Percentiles rank a stretch among this genome's conserved stretches.
Conservation (phyloP, 108 stramenopile genomes). For the Pseudonitzschia multistriata region DNA sequence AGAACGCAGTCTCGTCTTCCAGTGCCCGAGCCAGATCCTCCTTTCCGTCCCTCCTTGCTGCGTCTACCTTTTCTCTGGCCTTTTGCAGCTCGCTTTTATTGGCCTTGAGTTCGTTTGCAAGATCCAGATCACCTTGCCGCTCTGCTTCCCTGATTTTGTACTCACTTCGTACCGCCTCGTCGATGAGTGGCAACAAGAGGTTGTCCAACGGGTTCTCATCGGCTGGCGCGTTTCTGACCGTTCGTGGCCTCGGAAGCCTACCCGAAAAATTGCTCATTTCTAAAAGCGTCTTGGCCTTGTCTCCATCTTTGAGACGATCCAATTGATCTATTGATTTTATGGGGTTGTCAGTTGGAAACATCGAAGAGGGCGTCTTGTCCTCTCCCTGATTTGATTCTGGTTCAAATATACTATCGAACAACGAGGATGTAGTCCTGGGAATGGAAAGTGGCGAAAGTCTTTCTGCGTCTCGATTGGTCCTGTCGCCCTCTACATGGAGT, state of each 20-base stretch:
- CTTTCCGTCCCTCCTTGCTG: conserved; percentile 49
- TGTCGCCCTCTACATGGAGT: conserved; percentile 63
- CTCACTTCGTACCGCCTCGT: conserved; percentile 78
- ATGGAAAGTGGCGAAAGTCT: conserved; percentile 51
- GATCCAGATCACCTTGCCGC: conserved; percentile 50
- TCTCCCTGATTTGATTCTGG: conserved; percentile 11
- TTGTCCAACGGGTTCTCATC: conserved; percentile 55
- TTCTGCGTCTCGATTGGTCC: conserved; percentile 5
- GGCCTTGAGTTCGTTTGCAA: conserved; percentile 47
- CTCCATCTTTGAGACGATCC: conserved; percentile 58
- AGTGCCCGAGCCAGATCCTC: conserved; percentile 52
- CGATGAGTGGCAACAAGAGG: conserved; percentile 75
- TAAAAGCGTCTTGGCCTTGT: conserved; percentile 70
- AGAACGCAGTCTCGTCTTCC: conserved; percentile 76
- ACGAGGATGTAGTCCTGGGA: conserved; percentile 55
- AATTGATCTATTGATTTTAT: conserved; percentile 65
- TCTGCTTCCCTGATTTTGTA: conserved; percentile 73
- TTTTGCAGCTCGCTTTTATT: conserved; percentile 64
- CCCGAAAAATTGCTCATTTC: conserved; percentile 70
- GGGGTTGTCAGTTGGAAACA: conserved; percentile 73
- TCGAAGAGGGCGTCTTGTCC: conserved; percentile 17
- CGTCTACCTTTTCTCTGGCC: conserved; percentile 60
- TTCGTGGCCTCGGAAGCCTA: conserved; percentile 65
- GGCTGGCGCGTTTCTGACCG: conserved; percentile 25
- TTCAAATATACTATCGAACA: conserved; percentile 34